phyloP scores from a whole-genome alignment of 1,284 basidiomycete species.

The Cerioporus squamosus region DNA sequence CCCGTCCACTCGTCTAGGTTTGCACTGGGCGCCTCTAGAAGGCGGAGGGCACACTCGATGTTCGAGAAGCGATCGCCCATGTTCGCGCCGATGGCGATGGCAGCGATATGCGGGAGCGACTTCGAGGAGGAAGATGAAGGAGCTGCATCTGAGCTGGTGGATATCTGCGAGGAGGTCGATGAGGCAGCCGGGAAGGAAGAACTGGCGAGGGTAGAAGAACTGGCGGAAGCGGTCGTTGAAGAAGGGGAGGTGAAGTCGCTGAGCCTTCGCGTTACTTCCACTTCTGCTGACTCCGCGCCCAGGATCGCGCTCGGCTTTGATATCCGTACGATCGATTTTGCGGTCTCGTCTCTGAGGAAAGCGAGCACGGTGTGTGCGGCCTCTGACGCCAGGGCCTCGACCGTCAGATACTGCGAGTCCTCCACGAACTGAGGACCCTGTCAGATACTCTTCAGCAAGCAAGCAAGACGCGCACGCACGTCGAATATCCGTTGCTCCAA shows the following conservation, averaged over 20 bases:
- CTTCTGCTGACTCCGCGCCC: constrained; percentile 66
- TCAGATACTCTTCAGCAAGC: constrained; percentile 1
- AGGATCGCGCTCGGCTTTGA: constrained; percentile 81
- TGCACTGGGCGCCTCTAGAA: constrained; percentile 52
- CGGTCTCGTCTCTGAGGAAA: constrained; percentile 24
- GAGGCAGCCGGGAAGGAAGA: background rate
- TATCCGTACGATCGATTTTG: constrained; percentile 60
- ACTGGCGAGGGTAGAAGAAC: background rate
- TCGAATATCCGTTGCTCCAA: constrained; percentile 44
- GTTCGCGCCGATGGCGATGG: constrained; percentile 90
- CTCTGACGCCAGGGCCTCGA: constrained; percentile 75
- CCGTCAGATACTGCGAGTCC: constrained; percentile 64
- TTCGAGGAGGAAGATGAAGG: background rate
- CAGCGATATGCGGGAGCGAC: constrained; percentile 44
- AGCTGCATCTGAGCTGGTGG: background rate
- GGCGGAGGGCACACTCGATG: constrained; percentile 75
- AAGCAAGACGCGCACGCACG: constrained; percentile 35
- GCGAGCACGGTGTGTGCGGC: constrained; percentile 53
- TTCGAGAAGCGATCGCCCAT: constrained; percentile 88
- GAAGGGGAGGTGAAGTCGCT: constrained; percentile 34
- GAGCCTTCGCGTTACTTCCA: constrained; percentile 57
- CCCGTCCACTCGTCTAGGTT: constrained; percentile 26
- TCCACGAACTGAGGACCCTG: constrained; percentile 39
- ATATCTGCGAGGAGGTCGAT: background rate
- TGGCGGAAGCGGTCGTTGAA: background rate